Conservation (phyloP, 2,329 filamentous ascomycete genomes). For the Ceratocystis harringtonii region DNA sequence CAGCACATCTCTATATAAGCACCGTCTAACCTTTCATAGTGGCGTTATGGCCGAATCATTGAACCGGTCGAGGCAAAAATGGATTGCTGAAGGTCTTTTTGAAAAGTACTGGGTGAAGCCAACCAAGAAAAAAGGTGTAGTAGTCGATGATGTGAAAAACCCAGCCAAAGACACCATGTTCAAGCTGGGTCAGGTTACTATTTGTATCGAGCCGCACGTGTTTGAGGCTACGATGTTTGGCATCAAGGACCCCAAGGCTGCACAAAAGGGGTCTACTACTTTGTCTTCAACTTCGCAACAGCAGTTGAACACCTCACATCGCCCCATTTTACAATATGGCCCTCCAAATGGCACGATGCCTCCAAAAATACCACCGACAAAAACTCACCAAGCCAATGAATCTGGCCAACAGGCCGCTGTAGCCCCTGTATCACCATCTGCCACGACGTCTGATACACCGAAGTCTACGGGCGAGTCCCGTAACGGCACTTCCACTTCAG, state of each 20-base stretch:
- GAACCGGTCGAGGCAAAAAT: slow-evolving; percentile 55
- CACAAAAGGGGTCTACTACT: slow-evolving; percentile 23
- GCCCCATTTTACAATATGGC: slow-evolving; percentile 51
- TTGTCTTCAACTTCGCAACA: slow-evolving; percentile 17
- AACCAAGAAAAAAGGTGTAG: slow-evolving; percentile 47
- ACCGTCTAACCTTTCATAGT: slow-evolving; percentile 29
- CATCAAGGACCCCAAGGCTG: slow-evolving; percentile 46
- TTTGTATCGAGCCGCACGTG: slow-evolving; percentile 66
- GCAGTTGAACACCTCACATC: slow-evolving; percentile 23
- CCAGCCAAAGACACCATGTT: slow-evolving; percentile 56
- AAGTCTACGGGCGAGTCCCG: slow-evolving; percentile 16
- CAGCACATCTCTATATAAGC: not conserved
- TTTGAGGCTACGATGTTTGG: slow-evolving; percentile 62
- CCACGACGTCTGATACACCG: not conserved
- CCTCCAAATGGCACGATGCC: slow-evolving; percentile 49
- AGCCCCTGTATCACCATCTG: slow-evolving; percentile 10
- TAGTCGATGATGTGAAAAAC: slow-evolving; percentile 47
- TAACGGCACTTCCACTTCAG: not conserved
- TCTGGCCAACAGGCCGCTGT: slow-evolving; percentile 20
- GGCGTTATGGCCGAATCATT: slow-evolving; percentile 62
- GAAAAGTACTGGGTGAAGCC: slow-evolving; percentile 68
- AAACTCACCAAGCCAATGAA: slow-evolving; percentile 23
- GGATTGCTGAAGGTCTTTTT: slow-evolving; percentile 57
- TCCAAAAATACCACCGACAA: slow-evolving; percentile 27
- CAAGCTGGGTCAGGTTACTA: slow-evolving; percentile 56